Base-by-base conservation (phyloP, 805 yeast genomes). In the Nakazawaea ishiwadae region DNA sequence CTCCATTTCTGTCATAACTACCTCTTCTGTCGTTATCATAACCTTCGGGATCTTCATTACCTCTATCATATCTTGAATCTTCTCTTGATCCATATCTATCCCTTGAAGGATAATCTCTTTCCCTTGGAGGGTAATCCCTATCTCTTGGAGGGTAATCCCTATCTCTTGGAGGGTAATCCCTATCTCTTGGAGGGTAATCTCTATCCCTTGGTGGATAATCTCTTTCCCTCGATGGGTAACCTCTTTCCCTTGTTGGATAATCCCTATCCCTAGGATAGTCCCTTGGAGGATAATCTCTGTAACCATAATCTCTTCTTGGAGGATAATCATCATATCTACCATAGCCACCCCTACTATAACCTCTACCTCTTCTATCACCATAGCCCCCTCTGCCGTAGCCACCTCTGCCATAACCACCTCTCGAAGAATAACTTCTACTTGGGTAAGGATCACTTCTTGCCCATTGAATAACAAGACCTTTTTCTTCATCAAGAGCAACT, bases 401-500 rank as follows among this genome's bases (percentile, higher is more conserved):
- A 15, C 51, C 41, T 24, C 39, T 32, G 19, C 46, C 38, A 32
- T 33, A 11, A 10, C 40, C 38, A 24, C 43, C 36, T 29, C 41
- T 32, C 11, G 67, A 51, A 23, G 42, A 47, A 3, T 56, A 49
- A 12, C 64, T 62, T 55, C 74, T 63, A 12, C 58, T 48, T 10
- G 66, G 58, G 46, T 62, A 69, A 5, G 82, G 81, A 46, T 74
- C 74, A 12, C 77, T 72, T 51, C 71, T 69, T 7, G 83, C 83
- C 59, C 72, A 61, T 57, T 77, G 77, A 21, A 77, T 78, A 18
- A 61, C 66, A 45, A 78, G 60, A 4, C 71, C 72, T 19, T 48
- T 50, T 17, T 59, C 58, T 33, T 57, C 51, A 44, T 76, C 62
- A 32, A 65, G 60, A 1, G 72, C 67, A 28, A 73, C 55, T 14